Percentiles rank a stretch among this genome's conserved stretches.
These are phyloP conservation scores for Phialocephala sp. DNA, from an alignment of 2,329 filamentous ascomycete genomes.

Conservation along the genomic window DNA sequence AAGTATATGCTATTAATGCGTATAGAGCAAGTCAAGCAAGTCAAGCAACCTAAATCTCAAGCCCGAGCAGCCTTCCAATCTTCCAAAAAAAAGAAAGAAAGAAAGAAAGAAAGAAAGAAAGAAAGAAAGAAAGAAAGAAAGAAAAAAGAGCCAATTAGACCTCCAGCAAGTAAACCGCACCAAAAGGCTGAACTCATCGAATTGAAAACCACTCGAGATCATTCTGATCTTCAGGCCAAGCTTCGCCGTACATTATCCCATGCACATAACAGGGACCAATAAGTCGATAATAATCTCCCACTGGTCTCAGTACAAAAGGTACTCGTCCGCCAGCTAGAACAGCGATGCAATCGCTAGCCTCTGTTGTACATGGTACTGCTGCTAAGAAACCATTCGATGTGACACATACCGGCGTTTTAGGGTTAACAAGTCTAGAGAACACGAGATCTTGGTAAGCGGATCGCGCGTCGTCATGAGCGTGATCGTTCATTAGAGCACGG, in stretches of 20 bases:
- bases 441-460: background rate
- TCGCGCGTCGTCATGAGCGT: no score
- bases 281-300: slow-evolving; percentile 2
- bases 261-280: slow-evolving; percentile 21
- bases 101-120: no score
- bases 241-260: slow-evolving; percentile 25
- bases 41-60: no score
- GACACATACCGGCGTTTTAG: background rate
- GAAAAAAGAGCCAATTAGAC: no score
- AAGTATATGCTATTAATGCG: no score
- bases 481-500: background rate
- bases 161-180: no score
- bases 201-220: slow-evolving; percentile 18
- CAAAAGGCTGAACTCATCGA: slow-evolving; percentile 2
- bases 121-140: no score
- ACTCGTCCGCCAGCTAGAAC: slow-evolving; percentile 2
- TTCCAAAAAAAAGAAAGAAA: no score
- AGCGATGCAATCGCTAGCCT: slow-evolving; percentile 16
- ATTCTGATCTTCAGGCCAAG: background rate
- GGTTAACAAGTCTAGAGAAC: background rate
- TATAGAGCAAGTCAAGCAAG: no score
- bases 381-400: slow-evolving; percentile 13
- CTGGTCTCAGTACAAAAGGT: slow-evolving; percentile 19
- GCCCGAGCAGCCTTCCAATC: no score
- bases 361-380: slow-evolving; percentile 6